Evolutionary conservation across 2,329 filamentous ascomycete genomes (phyloP).

Genomic region (Zalaria obscura): DNA sequence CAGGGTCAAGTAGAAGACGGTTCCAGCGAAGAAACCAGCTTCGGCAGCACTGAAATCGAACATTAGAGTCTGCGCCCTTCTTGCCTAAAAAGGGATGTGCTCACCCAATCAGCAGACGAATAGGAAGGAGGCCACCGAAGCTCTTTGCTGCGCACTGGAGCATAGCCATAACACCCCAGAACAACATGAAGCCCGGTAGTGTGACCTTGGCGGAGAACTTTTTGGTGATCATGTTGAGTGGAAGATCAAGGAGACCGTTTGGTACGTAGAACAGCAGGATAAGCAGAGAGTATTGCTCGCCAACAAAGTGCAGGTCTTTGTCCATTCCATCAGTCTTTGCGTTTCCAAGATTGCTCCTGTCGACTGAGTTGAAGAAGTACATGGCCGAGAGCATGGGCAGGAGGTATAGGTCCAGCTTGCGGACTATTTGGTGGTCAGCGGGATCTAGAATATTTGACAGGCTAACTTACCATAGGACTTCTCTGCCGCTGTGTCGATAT

Average conservation of each 20-base stretch:
- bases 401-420: not conserved
- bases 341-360: conserved; percentile 32
- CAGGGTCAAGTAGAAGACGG: conserved; percentile 39
- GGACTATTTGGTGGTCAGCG: too few relatives aligned
- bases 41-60: too few relatives aligned
- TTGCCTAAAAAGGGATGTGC: too few relatives aligned
- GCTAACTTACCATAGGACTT: too few relatives aligned
- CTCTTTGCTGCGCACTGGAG: conserved; percentile 34
- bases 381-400: not conserved
- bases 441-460: too few relatives aligned
- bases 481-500: too few relatives aligned
- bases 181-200: conserved; percentile 29
- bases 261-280: conserved; percentile 38
- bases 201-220: conserved; percentile 30
- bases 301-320: conserved; percentile 27
- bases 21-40: conserved; percentile 34
- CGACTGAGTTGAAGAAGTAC: conserved; percentile 2
- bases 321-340: conserved; percentile 37
- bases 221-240: conserved; percentile 35
- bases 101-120: conserved; percentile 33
- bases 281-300: conserved; percentile 29
- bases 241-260: conserved; percentile 34
- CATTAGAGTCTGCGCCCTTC: too few relatives aligned
- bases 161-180: conserved; percentile 35
- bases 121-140: conserved; percentile 34